These are phyloP conservation scores for Candida coquimbonensis DNA, from an alignment of 805 yeast genomes.

Conservation along the genomic window DNA sequence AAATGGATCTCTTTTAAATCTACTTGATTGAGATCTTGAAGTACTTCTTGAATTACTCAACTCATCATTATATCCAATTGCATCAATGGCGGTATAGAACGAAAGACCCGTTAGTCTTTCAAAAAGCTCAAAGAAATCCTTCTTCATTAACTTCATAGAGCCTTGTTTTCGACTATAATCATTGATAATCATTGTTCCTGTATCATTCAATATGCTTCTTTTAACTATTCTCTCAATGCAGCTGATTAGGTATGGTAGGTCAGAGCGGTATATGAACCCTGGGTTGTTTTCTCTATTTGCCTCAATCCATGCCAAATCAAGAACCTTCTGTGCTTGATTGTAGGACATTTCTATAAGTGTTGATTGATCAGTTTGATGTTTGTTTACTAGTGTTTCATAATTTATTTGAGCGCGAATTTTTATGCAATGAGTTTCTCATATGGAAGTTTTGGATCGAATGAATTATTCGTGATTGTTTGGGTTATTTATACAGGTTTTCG, in stretches of 20 bases:
- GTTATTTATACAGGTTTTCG: too few species aligned
- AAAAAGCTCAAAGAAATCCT: constrained; percentile 26
- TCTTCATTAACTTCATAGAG: constrained; percentile 25
- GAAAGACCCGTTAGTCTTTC: constrained; percentile 26
- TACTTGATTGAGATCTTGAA: neutral
- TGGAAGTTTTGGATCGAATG: too few species aligned
- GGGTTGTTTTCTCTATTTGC: constrained; percentile 9
- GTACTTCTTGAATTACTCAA: neutral
- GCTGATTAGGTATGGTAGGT: constrained; percentile 16
- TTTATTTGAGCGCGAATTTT: too few species aligned
- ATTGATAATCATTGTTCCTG: constrained; percentile 21
- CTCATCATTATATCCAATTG: constrained; percentile 2
- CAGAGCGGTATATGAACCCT: constrained; percentile 17
- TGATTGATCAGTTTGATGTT: neutral
- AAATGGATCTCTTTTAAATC: neutral
- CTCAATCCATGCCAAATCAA: constrained; percentile 20
- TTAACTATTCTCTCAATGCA: constrained; percentile 18
- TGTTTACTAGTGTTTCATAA: too few species aligned
- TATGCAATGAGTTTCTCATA: too few species aligned
- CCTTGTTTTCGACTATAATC: constrained; percentile 26
- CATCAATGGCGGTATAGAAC: constrained; percentile 23
- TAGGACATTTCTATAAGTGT: neutral
- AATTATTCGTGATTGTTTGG: too few species aligned
- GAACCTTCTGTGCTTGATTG: neutral
- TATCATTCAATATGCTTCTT: constrained; percentile 20